These are phyloP conservation scores for Abrus precatorius DNA, from an alignment of 306 rosid genomes.

Conservation along the genomic window DNA sequence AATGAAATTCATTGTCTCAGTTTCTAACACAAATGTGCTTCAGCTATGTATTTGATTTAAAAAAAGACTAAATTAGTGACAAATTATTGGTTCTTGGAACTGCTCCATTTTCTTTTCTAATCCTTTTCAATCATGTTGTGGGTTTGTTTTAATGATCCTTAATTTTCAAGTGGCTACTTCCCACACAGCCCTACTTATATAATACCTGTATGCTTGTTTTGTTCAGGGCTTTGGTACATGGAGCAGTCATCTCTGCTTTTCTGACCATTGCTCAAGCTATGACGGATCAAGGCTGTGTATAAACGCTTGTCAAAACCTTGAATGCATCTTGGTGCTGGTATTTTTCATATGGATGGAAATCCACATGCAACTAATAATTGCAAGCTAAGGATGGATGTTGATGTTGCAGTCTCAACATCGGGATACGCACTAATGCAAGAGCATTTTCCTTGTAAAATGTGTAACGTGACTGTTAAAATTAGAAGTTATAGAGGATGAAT, in stretches of 20 bases:
- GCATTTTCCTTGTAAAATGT: slow-evolving; percentile 60
- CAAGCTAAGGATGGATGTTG: slow-evolving; percentile 44
- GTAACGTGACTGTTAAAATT: slow-evolving; percentile 48
- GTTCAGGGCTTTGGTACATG: slow-evolving; percentile 87
- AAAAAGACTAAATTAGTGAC: neutral
- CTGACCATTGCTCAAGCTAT: slow-evolving; percentile 95
- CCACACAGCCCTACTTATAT: neutral
- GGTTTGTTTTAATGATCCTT: slow-evolving; percentile 14
- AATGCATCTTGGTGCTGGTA: slow-evolving; percentile 45
- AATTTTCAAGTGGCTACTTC: neutral
- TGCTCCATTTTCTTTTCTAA: neutral
- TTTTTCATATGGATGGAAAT: slow-evolving; percentile 27
- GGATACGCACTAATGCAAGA: slow-evolving; percentile 34
- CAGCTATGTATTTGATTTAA: neutral
- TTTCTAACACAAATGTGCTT: neutral
- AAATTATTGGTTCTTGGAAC: neutral
- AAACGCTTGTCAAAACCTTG: slow-evolving; percentile 44
- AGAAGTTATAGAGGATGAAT: slow-evolving; percentile 41
- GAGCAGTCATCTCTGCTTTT: slow-evolving; percentile 92
- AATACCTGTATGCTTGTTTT: slow-evolving; percentile 40
- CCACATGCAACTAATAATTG: slow-evolving; percentile 21
- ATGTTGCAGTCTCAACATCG: slow-evolving; percentile 19
- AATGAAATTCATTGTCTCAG: neutral
- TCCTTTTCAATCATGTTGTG: neutral
- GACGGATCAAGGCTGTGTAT: slow-evolving; percentile 98